A percentile compares a stretch with the other conserved stretches of the same genome.
Evolutionary conservation across 805 yeast genomes (phyloP).

Genomic region (Suhomyces kilbournensis): DNA sequence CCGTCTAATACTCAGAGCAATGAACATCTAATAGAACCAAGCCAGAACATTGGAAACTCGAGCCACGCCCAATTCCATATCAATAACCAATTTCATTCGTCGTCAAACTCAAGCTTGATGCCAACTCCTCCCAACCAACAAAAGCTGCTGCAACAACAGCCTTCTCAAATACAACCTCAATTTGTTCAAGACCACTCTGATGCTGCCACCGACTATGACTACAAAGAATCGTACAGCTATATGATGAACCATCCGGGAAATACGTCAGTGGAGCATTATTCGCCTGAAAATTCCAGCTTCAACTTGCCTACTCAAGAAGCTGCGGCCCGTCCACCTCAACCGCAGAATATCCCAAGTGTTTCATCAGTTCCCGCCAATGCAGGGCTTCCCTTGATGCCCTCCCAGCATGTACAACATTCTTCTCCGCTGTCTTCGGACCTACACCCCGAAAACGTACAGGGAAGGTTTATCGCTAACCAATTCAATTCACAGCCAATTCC

Average conservation of each 20-base stretch:
- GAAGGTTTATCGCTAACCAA: neutral
- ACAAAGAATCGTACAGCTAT: slow-evolving; percentile 12
- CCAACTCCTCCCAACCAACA: slow-evolving; percentile 2
- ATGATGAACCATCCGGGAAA: slow-evolving; percentile 5
- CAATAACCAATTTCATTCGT: neutral
- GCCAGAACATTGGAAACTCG: neutral
- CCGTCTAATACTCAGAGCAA: neutral
- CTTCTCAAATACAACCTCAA: neutral
- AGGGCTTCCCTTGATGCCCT: neutral
- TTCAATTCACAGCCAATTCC: slow-evolving; percentile 2
- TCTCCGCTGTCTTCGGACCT: neutral
- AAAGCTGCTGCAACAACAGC: slow-evolving; percentile 2
- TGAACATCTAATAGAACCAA: neutral
- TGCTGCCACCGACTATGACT: slow-evolving; percentile 9
- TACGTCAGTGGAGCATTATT: slow-evolving; percentile 4
- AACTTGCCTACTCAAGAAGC: neutral
- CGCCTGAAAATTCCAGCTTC: slow-evolving; percentile 7
- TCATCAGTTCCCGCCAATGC: neutral
- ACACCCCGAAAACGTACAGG: neutral
- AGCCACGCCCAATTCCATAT: neutral
- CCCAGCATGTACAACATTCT: neutral
- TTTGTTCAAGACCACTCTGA: slow-evolving; percentile 6
- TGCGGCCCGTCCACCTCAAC: neutral
- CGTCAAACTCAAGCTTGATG: neutral
- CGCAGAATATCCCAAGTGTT: neutral